A percentile compares a stretch with the other conserved stretches of the same genome.
These are phyloP conservation scores for Exophiala aquamarina DNA, from an alignment of 2,329 filamentous ascomycete species.

Conservation along the genomic window DNA sequence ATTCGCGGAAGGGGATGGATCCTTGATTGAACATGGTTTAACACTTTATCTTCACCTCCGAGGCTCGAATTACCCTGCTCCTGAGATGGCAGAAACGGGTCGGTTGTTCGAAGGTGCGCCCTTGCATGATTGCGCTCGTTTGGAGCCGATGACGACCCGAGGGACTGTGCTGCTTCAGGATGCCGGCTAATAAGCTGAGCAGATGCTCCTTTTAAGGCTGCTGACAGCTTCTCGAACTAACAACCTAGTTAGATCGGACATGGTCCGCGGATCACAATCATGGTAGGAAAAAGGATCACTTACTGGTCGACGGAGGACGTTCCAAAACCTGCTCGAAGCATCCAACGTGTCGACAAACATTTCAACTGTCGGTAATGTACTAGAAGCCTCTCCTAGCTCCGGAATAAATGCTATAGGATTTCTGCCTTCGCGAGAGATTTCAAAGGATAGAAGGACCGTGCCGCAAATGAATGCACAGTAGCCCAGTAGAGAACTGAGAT, in stretches of 20 bases:
- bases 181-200: background rate
- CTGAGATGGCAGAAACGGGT: too few relatives aligned
- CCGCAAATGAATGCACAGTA: background rate
- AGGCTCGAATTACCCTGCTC: too few relatives aligned
- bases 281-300: background rate
- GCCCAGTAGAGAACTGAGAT: background rate
- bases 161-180: too few relatives aligned
- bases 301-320: conserved; percentile 1
- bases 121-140: too few relatives aligned
- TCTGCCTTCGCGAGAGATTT: background rate
- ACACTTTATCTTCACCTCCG: too few relatives aligned
- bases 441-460: conserved; percentile 1
- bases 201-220: background rate
- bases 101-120: too few relatives aligned
- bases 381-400: background rate
- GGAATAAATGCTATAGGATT: background rate
- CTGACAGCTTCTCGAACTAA: background rate
- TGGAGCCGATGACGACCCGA: too few relatives aligned
- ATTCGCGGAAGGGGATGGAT: too few relatives aligned
- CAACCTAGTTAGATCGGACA: too few relatives aligned
- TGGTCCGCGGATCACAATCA: too few relatives aligned
- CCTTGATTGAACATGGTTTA: too few relatives aligned
- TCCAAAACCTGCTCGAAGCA: background rate
- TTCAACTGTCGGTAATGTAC: background rate
- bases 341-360: background rate